Conservation (phyloP, 495 filamentous ascomycete species). For the Daldinia grandis region DNA sequence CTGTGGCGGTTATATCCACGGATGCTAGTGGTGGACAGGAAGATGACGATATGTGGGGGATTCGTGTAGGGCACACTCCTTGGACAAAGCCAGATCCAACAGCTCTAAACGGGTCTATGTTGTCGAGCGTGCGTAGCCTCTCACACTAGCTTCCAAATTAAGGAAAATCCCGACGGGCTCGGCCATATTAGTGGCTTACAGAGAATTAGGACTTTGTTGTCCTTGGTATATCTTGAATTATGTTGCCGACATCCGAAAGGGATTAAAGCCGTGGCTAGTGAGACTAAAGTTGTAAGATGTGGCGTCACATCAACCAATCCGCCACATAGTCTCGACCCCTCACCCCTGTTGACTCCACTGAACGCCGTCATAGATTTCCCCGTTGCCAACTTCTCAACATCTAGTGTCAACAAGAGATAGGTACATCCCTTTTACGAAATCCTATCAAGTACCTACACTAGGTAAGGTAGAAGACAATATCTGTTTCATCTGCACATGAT, state of each 20-base stretch:
- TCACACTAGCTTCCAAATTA: background rate
- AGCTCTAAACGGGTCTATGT: constrained; percentile 6
- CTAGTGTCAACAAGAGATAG: background rate
- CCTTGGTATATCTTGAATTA: constrained; percentile 4
- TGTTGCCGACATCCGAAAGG: constrained; percentile 22
- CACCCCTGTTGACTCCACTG: background rate
- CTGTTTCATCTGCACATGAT: constrained; percentile 15
- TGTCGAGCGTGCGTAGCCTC: background rate
- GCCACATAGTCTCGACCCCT: constrained; percentile 2
- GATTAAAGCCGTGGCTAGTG: constrained; percentile 31
- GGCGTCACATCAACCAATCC: constrained; percentile 28
- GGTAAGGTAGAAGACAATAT: background rate
- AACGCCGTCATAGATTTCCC: constrained; percentile 43
- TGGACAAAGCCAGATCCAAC: constrained; percentile 9
- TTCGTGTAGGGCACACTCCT: background rate
- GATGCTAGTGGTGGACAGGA: constrained; percentile 10
- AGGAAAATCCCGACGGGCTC: constrained; percentile 11
- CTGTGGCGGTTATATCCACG: constrained; percentile 19
- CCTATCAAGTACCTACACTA: constrained; percentile 5
- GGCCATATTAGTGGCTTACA: background rate
- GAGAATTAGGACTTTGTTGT: background rate
- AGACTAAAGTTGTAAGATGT: constrained; percentile 14
- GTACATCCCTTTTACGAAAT: background rate
- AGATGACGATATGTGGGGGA: constrained; percentile 30
- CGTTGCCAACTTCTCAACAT: constrained; percentile 27